Conservation (phyloP, 768 basidiomycete species). For the Termitomyces sp. region DNA sequence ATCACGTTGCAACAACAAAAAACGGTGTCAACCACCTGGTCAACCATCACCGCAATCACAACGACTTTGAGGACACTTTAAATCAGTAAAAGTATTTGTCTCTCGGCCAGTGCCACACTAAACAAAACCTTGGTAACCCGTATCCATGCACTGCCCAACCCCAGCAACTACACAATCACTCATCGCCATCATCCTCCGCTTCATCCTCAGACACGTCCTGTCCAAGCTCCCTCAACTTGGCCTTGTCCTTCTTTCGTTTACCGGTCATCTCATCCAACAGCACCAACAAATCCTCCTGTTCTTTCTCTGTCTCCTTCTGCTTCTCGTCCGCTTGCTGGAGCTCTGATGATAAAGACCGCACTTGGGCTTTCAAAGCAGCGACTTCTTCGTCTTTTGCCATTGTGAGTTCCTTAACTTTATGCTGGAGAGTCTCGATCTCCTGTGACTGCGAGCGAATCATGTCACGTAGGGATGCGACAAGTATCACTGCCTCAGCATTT, state of each 20-base stretch:
- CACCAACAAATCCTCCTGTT: conserved; percentile 94
- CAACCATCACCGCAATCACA: background rate
- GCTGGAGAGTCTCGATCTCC: conserved; percentile 69
- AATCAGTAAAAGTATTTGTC: background rate
- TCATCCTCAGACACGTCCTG: conserved; percentile 94
- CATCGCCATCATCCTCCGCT: conserved; percentile 55
- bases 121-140: background rate
- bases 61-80: background rate
- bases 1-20: background rate
- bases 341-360: conserved; percentile 39
- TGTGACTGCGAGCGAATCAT: conserved; percentile 77
- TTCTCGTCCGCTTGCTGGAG: conserved; percentile 54
- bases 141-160: background rate
- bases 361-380: conserved; percentile 37
- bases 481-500: conserved; percentile 71
- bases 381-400: conserved; percentile 30
- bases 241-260: conserved; percentile 85
- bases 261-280: conserved; percentile 85
- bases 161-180: conserved; percentile 7
- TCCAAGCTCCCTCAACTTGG: conserved; percentile 61
- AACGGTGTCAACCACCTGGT: background rate
- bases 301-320: conserved; percentile 83
- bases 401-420: conserved; percentile 43
- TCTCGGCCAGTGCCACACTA: too few relatives aligned
- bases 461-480: conserved; percentile 80